These are phyloP conservation scores for Thalassiosira hispida DNA, from an alignment of 352 stramenopile species.

Conservation along the genomic window DNA sequence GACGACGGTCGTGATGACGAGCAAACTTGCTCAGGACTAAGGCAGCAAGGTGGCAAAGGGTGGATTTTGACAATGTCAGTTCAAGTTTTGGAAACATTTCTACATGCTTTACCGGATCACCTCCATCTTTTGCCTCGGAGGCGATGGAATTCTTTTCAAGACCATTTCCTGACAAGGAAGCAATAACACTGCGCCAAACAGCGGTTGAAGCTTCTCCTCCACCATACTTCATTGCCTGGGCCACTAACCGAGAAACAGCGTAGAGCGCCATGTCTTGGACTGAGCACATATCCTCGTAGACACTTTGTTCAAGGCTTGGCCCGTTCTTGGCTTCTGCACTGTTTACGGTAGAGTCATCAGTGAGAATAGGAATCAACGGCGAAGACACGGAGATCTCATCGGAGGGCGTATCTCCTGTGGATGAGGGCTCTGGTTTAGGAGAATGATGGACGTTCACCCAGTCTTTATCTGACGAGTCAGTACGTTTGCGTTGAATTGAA, in stretches of 20 bases:
- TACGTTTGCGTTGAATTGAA: slow-evolving; percentile 30
- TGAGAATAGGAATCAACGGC: background rate
- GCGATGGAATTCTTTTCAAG: background rate
- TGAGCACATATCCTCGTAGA: slow-evolving; percentile 57
- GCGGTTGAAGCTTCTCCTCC: slow-evolving; percentile 77
- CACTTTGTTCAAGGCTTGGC: slow-evolving; percentile 27
- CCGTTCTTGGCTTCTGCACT: background rate
- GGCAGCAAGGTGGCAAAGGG: slow-evolving; percentile 71
- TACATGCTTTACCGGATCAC: background rate
- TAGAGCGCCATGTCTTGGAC: slow-evolving; percentile 75
- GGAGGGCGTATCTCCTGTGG: background rate
- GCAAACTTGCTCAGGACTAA: slow-evolving; percentile 80
- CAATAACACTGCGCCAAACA: slow-evolving; percentile 71
- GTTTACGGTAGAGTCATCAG: background rate
- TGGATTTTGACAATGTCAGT: slow-evolving; percentile 43
- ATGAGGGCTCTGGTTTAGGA: slow-evolving; percentile 18
- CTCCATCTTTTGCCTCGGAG: background rate
- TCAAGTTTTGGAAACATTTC: slow-evolving; percentile 5
- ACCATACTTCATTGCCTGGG: slow-evolving; percentile 78
- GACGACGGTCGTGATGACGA: slow-evolving; percentile 67
- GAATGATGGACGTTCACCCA: slow-evolving; percentile 61
- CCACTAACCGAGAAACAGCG: slow-evolving; percentile 70
- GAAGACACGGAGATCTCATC: slow-evolving; percentile 15
- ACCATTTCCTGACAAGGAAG: slow-evolving; percentile 38
- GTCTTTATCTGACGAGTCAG: slow-evolving; percentile 64